phyloP scores from a whole-genome alignment of 768 basidiomycete species.

The Phylloporus sp. region DNA sequence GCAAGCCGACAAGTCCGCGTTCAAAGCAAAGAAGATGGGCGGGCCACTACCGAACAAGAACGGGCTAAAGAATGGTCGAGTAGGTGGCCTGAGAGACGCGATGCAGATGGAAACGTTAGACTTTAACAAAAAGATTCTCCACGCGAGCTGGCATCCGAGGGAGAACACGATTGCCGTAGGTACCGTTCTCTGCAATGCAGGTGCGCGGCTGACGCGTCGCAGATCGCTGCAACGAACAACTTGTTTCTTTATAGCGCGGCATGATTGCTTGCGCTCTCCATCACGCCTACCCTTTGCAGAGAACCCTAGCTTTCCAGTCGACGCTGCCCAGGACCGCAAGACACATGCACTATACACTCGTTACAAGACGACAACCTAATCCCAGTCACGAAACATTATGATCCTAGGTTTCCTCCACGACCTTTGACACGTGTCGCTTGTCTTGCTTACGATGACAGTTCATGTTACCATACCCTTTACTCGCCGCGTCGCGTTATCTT shows the following conservation, averaged over 20 bases:
- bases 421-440: constrained; percentile 18
- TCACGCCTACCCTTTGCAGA: constrained; percentile 7
- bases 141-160: constrained; percentile 95
- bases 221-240: constrained; percentile 85
- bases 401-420: constrained; percentile 12
- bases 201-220: constrained; percentile 7
- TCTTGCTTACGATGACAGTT: constrained; percentile 30
- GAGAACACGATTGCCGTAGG: constrained; percentile 97
- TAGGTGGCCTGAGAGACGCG: constrained; percentile 66
- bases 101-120: constrained; percentile 85
- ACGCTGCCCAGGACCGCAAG: constrained; percentile 14
- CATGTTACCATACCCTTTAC: constrained; percentile 30
- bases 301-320: constrained; percentile 10
- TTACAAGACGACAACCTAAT: constrained; percentile 28
- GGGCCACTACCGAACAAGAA: constrained; percentile 72
- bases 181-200: constrained; percentile 12
- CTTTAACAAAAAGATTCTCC: constrained; percentile 97
- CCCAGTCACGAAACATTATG: constrained; percentile 23
- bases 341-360: constrained; percentile 14
- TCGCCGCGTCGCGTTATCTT: constrained; percentile 27
- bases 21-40: constrained; percentile 99
- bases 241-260: constrained; percentile 36
- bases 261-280: constrained; percentile 19
- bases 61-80: constrained; percentile 71
- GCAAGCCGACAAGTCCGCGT: constrained; percentile 98